Evolutionary conservation across 2,329 filamentous ascomycete species (phyloP), one percentile per base, ranked within the genome.

Genomic region (Xenosphaeropsis pyriputrescens): DNA sequence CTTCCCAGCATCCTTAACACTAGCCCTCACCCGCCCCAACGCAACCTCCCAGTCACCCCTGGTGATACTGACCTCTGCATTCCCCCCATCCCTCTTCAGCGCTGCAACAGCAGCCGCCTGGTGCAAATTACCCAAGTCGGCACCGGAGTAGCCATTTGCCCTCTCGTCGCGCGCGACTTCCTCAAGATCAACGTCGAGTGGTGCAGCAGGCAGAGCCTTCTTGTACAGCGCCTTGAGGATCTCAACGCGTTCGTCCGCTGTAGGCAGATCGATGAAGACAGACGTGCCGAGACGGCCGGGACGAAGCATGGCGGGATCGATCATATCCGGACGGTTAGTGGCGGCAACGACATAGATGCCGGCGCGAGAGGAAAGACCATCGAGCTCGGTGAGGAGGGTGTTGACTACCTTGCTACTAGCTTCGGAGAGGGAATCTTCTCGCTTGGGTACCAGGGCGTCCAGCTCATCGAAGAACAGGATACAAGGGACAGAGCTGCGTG

Each of bases 381-480:
- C 91, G 1, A 98, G 72, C 56, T 98, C 91, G 0, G 91, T 93
- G 22, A 98, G 77, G 0, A 98, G 70, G 1, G 89, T 93, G 56
- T 96, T 96, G 47, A 98, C 91, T 2, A 98, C 85, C 26, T 91
- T 76, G 1, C 85, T 78, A 34, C 82, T 85, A 5, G 85, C 81
- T 55, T 96, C 89, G 2, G 79, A 84, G 2, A 84, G 72, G 1
- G 70, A 68, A 39, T 81, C 81, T 52, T 89, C 85, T 39, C 91
- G 77, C 37, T 78, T 78, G 0, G 89, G 88, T 0, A 91, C 88
- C 2, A 98, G 66, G 1, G 91, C 89, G 58, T 98, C 91, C 37
- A 98, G 72, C 61, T 98, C 91, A 56, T 98, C 91, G 54, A 98
- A 96, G 70, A 98, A 96, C 41, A 98, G 79, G 39, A 98, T 85